Conservation (phyloP, 139 green algal genomes). For the Chlamydomonas incerta region DNA sequence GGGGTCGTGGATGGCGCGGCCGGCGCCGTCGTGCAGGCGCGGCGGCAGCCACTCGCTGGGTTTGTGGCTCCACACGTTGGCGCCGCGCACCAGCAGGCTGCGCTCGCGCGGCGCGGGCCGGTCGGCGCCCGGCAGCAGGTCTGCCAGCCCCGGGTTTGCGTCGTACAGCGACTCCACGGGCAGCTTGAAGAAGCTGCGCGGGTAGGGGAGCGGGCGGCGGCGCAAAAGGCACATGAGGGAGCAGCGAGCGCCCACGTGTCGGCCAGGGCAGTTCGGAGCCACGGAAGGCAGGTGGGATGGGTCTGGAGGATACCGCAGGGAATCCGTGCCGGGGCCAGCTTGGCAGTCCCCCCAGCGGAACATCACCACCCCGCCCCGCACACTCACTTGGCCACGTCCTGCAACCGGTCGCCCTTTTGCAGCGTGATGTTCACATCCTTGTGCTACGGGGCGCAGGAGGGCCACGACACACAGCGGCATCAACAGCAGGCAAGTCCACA, state of each 20-base stretch:
- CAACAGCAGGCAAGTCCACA: no score
- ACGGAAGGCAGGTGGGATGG: no score
- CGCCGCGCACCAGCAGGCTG: constrained; percentile 2
- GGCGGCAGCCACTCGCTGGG: constrained; percentile 40
- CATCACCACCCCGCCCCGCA: no score
- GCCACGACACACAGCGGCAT: no score
- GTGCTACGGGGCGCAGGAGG: constrained; percentile 4
- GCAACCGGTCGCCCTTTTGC: constrained; percentile 3
- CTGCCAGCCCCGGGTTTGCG: constrained; percentile 17
- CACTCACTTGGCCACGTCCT: constrained; percentile 16
- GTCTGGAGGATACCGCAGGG: no score
- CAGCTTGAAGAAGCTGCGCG: constrained; percentile 32
- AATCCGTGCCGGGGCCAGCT: no score
- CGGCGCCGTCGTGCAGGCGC: constrained; percentile 39
- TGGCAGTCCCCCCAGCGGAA: no score
- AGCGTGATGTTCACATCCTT: constrained; percentile 35
- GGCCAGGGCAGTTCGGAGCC: no score
- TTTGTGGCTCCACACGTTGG: constrained; percentile 49
- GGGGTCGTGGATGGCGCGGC: constrained; percentile 36
- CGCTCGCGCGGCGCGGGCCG: constrained; percentile 12
- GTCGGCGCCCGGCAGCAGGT: not conserved
- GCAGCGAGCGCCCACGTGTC: no score
- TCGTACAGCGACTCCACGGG: constrained; percentile 20
- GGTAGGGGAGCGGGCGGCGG: not conserved
- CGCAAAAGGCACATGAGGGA: no score